phyloP scores from a whole-genome alignment of 148 eudicot species.

The Silene conica region DNA sequence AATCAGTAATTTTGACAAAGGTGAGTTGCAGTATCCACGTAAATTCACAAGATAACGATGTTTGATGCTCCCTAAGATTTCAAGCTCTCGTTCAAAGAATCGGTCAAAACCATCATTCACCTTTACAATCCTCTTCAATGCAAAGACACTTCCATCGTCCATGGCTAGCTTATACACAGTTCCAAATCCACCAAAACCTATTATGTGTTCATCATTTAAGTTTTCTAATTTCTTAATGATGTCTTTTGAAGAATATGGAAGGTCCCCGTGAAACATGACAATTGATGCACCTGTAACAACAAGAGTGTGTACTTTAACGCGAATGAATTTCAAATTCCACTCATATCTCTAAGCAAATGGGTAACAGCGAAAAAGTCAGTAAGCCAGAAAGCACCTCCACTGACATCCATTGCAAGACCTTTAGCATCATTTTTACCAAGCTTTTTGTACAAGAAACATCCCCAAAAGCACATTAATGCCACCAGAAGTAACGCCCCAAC shows the following conservation, averaged over 20 bases:
- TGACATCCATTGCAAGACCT: slow-evolving; percentile 78
- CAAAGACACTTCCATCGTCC: slow-evolving; percentile 94
- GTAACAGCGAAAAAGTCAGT: background rate
- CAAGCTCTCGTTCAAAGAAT: slow-evolving; percentile 94
- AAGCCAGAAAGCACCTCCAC: slow-evolving; percentile 56
- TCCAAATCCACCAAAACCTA: slow-evolving; percentile 95
- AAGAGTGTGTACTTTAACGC: slow-evolving; percentile 16
- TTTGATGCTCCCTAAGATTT: slow-evolving; percentile 95
- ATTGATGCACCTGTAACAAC: slow-evolving; percentile 79
- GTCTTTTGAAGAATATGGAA: slow-evolving; percentile 92
- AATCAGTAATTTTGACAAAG: slow-evolving; percentile 75
- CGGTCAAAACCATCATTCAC: slow-evolving; percentile 90
- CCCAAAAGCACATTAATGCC: slow-evolving; percentile 99
- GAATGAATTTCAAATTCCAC: background rate
- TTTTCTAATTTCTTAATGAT: slow-evolving; percentile 79
- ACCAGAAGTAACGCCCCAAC: slow-evolving; percentile 92
- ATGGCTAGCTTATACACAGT: slow-evolving; percentile 92
- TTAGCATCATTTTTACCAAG: slow-evolving; percentile 75
- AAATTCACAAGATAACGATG: slow-evolving; percentile 90
- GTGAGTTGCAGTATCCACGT: slow-evolving; percentile 98
- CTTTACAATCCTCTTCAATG: slow-evolving; percentile 83
- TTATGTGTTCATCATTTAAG: slow-evolving; percentile 81
- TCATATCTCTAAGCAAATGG: background rate
- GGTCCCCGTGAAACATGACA: slow-evolving; percentile 98
- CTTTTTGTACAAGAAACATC: slow-evolving; percentile 90